Percentiles rank a stretch among this genome's conserved stretches.
Conservation (phyloP, 2,329 filamentous ascomycete species). For the Claviceps pusilla region DNA sequence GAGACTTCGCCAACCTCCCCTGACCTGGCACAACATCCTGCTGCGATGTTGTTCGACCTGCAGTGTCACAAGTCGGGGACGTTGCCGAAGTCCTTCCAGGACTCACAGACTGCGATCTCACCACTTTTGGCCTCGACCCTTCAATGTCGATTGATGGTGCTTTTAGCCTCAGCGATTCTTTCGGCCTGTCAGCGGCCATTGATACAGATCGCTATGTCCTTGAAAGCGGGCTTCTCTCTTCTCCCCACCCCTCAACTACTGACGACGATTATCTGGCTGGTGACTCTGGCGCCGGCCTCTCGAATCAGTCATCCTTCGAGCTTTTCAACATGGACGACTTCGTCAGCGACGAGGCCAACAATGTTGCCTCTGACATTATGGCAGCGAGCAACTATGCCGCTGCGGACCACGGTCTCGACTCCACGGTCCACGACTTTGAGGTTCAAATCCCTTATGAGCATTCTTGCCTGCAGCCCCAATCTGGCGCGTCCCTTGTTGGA, state of each 20-base stretch:
- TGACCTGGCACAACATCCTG: constrained; percentile 99
- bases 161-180: constrained; percentile 55
- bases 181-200: constrained; percentile 53
- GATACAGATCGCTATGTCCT: constrained; percentile 60
- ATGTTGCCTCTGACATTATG: constrained; percentile 31
- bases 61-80: constrained; percentile 95
- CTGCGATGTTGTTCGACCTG: constrained; percentile 99
- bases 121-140: constrained; percentile 31
- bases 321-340: constrained; percentile 39
- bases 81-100: constrained; percentile 32
- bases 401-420: constrained; percentile 36
- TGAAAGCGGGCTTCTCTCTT: constrained; percentile 64
- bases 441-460: constrained; percentile 46
- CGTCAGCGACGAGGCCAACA: constrained; percentile 36
- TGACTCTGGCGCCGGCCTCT: constrained; percentile 38
- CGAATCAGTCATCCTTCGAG: constrained; percentile 25
- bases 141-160: constrained; percentile 45
- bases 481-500: constrained; percentile 59
- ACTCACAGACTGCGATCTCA: constrained; percentile 24
- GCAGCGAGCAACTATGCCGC: constrained; percentile 35
- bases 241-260: constrained; percentile 50
- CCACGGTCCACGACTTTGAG: constrained; percentile 42
- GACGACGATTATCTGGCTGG: constrained; percentile 52
- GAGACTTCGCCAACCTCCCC: constrained; percentile 35
- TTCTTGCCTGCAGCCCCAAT: constrained; percentile 58